phyloP scores from a whole-genome alignment of 352 stramenopile species.

The Blastocystis hominis region DNA sequence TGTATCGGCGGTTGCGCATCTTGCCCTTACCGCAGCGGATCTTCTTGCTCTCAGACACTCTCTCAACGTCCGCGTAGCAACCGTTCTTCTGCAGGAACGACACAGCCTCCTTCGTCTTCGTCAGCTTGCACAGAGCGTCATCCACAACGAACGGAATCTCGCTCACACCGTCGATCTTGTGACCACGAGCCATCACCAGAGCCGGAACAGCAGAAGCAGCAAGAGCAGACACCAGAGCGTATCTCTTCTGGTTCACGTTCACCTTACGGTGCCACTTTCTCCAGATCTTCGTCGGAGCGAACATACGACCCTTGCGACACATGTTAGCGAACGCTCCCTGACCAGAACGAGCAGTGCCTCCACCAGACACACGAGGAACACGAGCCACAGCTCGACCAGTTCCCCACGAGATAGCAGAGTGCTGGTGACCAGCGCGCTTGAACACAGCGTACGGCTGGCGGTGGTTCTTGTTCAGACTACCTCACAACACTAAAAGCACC shows the following conservation, averaged over 20 bases:
- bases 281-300: conserved; percentile 95
- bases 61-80: no score
- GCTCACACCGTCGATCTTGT: conserved; percentile 88
- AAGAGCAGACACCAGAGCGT: conserved; percentile 88
- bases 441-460: conserved; percentile 94
- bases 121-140: conserved; percentile 73
- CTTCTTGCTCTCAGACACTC: conserved; percentile 92
- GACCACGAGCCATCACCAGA: conserved; percentile 91
- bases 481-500: background rate
- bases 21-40: conserved; percentile 93
- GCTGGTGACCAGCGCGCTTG: conserved; percentile 82
- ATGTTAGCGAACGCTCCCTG: conserved; percentile 98
- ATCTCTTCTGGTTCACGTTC: conserved; percentile 92
- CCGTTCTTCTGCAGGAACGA: conserved; percentile 85
- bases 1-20: conserved; percentile 92
- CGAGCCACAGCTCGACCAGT: conserved; percentile 93
- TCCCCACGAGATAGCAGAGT: conserved; percentile 93
- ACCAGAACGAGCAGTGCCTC: conserved; percentile 88
- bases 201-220: conserved; percentile 87
- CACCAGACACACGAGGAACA: conserved; percentile 95
- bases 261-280: conserved; percentile 96
- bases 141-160: conserved; percentile 92
- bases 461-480: conserved; percentile 93
- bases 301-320: conserved; percentile 94
- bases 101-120: conserved; percentile 87